Evolutionary conservation across 2,329 filamentous ascomycete species (phyloP), one percentile per base, ranked within the genome.

Genomic region (Podosphaera fusca): DNA sequence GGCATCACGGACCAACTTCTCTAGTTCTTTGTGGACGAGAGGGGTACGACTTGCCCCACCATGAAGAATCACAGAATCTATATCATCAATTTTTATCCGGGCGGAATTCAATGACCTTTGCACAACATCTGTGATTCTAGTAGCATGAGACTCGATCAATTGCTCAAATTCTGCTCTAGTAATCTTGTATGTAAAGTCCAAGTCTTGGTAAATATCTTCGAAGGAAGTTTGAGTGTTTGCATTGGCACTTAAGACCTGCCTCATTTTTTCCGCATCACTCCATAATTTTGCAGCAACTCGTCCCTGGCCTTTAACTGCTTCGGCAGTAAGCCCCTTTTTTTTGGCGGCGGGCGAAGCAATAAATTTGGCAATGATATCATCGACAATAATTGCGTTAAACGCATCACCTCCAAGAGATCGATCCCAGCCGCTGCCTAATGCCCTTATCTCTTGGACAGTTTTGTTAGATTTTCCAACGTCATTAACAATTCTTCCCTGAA

Each of bases 401-500:
- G 83, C 75, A 67, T 98, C 90, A 57, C 92, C 92, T 59, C 92
- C 92, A 21, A 98, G 81, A 2, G 84, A 85, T 65, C 80, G 80
- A 66, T 98, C 92, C 85, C 87, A 98, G 59, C 87, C 87, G 63
- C 78, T 78, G 58, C 90, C 89, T 50, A 95, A 64, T 42, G 94
- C 86, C 60, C 87, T 80, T n/a, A 96, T 84, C 69, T 98, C 92
- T 68, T 96, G 92, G 36, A 98, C 73, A 1, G 88, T 95, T 78
- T 96, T 96, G 75, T 95, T 96, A 74, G 80, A 90, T 69, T 85
- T 88, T 62, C 88, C 89, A 57, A 90, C 72, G 64, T 95, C 90
- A 75, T 96, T 98, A 60, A 96, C 83, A 1, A 78, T 82, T 63
- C 84, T 82, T 67, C 85, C 85, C 69, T 95, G 89, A 72, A 98